Base-by-base conservation (phyloP, 345 rosid species). In the Aethionema arabicum region DNA sequence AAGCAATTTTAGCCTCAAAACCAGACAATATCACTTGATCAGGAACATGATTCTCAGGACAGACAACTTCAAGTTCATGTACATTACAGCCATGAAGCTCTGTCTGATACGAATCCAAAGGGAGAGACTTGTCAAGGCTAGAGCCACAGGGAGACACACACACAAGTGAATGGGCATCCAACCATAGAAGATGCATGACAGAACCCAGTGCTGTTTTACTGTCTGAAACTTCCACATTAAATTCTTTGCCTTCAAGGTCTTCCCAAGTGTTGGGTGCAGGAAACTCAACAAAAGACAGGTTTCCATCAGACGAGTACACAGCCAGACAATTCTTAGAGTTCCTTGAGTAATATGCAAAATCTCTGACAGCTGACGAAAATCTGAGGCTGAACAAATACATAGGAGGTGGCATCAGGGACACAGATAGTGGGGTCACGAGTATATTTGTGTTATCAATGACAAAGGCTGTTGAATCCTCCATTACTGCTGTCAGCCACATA, bases 391-490 rank as follows among this genome's bases (percentile, higher is more conserved):
- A 87, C 43, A 82, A 79, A 72, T 74, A 74, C 84, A 93, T 74
- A 61, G 97, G 97, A 71, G 95, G 97, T 3, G 99, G 99, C 85
- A 90, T 76, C 54, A 93, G 72, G 56, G 90, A 87, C 73, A 85
- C 47, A 70, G 85, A 79, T 52, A 93, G 88, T 13, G 96, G 91
- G 53, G 95, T 93, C 56, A 87, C 82, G 8, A 84, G 90, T 45
- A 93, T 72, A 78, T 74, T 85, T 70, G 79, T 67, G 57, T 75
- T 84, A 80, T 93, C 99, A 59, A 93, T 67, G 53, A 87, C 89
- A 51, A 90, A 77, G 6, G 97, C 96, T 46, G 76, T 84, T 37
- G 99, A 90, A 63, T 85, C 85, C 55, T 82, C 95, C 74, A 65
- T 78, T 56, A 93, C 85, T 32, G 95, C 91, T 55, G 88, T 81